Percentiles rank a stretch among this genome's conserved stretches.
Conservation (phyloP, 371 early-diverging fungal species). For the Zopfochytrium polystomum region DNA sequence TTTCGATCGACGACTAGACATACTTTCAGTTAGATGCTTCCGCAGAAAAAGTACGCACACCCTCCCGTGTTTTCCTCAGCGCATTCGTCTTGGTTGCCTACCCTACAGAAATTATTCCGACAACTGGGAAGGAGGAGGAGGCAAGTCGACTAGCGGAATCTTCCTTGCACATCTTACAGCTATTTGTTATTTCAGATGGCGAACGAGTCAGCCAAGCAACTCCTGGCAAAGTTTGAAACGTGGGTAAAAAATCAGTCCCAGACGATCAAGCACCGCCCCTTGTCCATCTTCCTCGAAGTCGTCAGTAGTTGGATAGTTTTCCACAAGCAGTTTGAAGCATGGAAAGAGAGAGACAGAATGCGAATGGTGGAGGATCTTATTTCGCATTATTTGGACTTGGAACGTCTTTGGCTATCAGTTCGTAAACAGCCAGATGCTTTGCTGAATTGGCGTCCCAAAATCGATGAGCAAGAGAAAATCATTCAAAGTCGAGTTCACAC, state of each 20-base stretch:
- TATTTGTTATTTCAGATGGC: constrained; percentile 13
- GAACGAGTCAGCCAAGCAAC: constrained; percentile 6
- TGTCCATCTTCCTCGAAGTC: constrained; percentile 35
- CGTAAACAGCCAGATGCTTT: constrained; percentile 54
- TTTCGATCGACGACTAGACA: too few relatives aligned
- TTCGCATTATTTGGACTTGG: constrained; percentile 66
- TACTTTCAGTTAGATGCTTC: too few relatives aligned
- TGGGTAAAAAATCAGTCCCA: constrained; percentile 38
- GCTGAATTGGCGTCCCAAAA: constrained; percentile 50
- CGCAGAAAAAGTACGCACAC: too few relatives aligned
- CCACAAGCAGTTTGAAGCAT: constrained; percentile 61
- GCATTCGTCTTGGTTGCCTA: constrained; percentile 68
- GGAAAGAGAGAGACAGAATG: constrained; percentile 67
- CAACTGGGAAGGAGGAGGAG: constrained; percentile 52
- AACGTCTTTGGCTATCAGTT: constrained; percentile 64
- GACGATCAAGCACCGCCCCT: constrained; percentile 18
- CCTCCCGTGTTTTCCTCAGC: constrained; percentile 61
- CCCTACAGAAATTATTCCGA: constrained; percentile 57
- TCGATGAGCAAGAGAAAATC: constrained; percentile 54
- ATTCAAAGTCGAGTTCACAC: constrained; percentile 40
- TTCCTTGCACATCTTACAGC: background rate
- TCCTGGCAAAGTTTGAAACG: constrained; percentile 54
- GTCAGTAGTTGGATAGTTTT: constrained; percentile 55
- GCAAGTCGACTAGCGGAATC: too few relatives aligned
- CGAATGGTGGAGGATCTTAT: constrained; percentile 61